These are phyloP conservation scores for Phaeotremella skinneri DNA, from an alignment of 768 basidiomycete genomes.

Conservation along the genomic window DNA sequence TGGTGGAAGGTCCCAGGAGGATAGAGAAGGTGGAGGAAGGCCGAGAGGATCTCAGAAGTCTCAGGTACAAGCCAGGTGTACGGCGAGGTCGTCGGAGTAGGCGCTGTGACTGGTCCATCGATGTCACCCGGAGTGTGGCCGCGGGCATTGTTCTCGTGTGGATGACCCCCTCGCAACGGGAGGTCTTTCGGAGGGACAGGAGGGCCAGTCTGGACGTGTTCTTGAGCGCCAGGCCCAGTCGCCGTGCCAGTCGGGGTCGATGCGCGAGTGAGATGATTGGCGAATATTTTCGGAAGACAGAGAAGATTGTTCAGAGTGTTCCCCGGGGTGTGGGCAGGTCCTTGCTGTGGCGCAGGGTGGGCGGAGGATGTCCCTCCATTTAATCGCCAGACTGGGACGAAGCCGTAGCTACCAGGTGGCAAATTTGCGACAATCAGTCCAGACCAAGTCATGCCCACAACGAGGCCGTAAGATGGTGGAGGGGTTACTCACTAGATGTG, in stretches of 20 bases:
- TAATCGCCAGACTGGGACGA: conserved; percentile 44
- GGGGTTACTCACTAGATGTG: conserved; percentile 44
- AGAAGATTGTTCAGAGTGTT: conserved; percentile 19
- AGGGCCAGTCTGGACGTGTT: background rate
- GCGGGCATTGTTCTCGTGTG: background rate
- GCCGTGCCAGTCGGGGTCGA: background rate
- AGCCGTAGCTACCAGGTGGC: conserved; percentile 35
- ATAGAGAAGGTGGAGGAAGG: conserved; percentile 45
- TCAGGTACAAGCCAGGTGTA: conserved; percentile 46
- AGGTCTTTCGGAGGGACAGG: background rate
- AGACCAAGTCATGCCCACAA: background rate
- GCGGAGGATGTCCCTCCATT: conserved; percentile 4
- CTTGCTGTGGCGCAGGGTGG: too few species aligned
- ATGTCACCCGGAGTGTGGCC: too few species aligned
- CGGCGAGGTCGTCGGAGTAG: conserved; percentile 39
- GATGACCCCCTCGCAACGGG: background rate
- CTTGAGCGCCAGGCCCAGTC: background rate
- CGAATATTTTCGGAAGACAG: conserved; percentile 31
- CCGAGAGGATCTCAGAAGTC: conserved; percentile 27
- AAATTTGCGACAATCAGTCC: background rate
- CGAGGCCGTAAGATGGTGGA: background rate
- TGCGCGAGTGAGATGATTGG: conserved; percentile 10
- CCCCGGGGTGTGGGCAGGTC: background rate
- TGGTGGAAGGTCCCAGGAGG: conserved; percentile 24
- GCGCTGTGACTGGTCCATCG: conserved; percentile 27